Evolutionary conservation across 305 asterid species (phyloP).

Genomic region (Solanum aculeatissimum): DNA sequence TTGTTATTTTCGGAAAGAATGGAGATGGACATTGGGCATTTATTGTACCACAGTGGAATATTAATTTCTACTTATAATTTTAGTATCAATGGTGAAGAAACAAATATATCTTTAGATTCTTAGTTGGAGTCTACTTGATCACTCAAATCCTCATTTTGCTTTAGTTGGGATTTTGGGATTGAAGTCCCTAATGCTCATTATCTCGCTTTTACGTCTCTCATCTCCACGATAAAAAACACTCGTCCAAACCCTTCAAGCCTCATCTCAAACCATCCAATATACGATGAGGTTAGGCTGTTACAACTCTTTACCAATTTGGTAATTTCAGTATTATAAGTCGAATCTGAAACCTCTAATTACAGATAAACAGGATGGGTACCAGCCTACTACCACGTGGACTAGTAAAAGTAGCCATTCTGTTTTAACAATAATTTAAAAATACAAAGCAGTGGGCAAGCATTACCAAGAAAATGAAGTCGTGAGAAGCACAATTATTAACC

Average conservation of each 20-base stretch:
- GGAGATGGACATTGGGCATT: too few relatives aligned
- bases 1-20: too few relatives aligned
- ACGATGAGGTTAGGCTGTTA: neutral
- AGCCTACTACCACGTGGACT: neutral
- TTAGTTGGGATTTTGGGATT: neutral
- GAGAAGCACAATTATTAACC: slow-evolving; percentile 6
- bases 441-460: neutral
- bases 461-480: neutral
- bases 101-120: neutral
- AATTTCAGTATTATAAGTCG: neutral
- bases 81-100: neutral
- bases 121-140: neutral
- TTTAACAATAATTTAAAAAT: neutral
- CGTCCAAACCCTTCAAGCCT: neutral
- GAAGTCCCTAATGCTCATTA: neutral
- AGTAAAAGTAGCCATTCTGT: neutral
- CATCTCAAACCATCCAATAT: neutral
- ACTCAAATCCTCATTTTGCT: neutral
- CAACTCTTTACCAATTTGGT: neutral
- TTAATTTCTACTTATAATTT: neutral
- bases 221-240: neutral
- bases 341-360: neutral
- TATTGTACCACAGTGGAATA: too few relatives aligned
- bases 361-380: accelerated
- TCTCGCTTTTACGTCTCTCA: neutral